These are phyloP conservation scores for Sporothrix protearum DNA, from an alignment of 2,329 filamentous ascomycete species.

Conservation along the genomic window DNA sequence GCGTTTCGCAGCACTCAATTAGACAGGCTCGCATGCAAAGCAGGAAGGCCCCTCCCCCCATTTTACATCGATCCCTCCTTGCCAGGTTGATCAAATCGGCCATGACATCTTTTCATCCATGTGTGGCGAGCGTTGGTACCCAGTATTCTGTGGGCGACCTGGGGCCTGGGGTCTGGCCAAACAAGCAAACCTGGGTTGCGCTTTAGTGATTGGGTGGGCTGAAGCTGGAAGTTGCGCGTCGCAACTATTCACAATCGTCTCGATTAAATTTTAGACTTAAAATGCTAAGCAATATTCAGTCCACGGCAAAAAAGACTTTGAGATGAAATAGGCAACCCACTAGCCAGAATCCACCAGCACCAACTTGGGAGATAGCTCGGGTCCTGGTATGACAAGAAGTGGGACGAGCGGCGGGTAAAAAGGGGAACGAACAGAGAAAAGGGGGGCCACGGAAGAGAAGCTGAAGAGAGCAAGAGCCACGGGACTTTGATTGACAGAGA, in stretches of 20 bases:
- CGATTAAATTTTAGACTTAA: background rate
- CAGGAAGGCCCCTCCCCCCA: background rate
- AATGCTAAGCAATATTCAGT: background rate
- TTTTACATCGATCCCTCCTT: slow-evolving; percentile 10
- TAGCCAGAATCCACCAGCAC: background rate
- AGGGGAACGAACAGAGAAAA: background rate
- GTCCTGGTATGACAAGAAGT: background rate
- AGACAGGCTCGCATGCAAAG: background rate
- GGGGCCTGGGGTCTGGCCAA: background rate
- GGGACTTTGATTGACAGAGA: background rate
- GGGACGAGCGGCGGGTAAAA: slow-evolving; percentile 3
- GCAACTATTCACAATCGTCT: background rate
- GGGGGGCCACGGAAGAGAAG: background rate
- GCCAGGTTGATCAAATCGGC: slow-evolving; percentile 6
- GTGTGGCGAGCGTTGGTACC: background rate
- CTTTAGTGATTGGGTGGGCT: background rate
- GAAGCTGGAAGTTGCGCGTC: background rate
- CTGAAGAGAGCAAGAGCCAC: background rate
- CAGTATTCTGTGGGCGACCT: background rate
- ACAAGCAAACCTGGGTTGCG: background rate
- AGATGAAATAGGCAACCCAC: background rate
- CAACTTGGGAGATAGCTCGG: background rate
- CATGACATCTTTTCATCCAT: background rate
- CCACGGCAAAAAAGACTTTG: background rate
- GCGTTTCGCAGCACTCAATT: background rate